These are phyloP conservation scores for Dicorynia guianensis DNA, from an alignment of 306 rosid species.

Conservation along the genomic window DNA sequence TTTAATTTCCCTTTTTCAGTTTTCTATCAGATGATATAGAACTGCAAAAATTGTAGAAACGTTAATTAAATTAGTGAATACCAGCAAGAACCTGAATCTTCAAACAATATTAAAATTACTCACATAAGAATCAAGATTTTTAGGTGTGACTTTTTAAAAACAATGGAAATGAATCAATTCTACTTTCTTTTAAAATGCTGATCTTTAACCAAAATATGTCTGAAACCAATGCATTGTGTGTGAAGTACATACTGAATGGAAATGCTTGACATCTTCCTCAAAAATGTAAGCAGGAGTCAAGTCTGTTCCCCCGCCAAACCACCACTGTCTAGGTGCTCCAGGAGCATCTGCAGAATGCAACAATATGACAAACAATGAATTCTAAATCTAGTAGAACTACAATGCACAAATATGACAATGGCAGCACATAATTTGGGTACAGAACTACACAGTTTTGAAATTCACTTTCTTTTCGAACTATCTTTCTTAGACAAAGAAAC, in stretches of 20 bases:
- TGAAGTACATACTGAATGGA: constrained; percentile 73
- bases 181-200: neutral
- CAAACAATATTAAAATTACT: constrained; percentile 14
- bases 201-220: constrained; percentile 24
- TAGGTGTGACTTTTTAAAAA: neutral
- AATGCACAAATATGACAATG: neutral
- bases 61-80: constrained; percentile 1
- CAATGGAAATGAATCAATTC: neutral
- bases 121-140: constrained; percentile 18
- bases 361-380: constrained; percentile 22
- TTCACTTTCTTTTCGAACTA: neutral
- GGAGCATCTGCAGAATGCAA: constrained; percentile 70
- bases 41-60: constrained; percentile 11
- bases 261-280: constrained; percentile 95
- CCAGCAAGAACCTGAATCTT: neutral
- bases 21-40: neutral
- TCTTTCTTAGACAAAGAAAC: neutral
- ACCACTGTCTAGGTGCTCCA: constrained; percentile 99
- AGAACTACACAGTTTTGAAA: neutral
- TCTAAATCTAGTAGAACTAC: constrained; percentile 5
- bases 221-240: constrained; percentile 23
- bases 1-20: constrained; percentile 13
- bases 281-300: constrained; percentile 94
- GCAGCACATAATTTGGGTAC: neutral
- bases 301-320: constrained; percentile 99